These are phyloP conservation scores for Solanum boliviense DNA, from an alignment of 257 asterid genomes.

Conservation along the genomic window DNA sequence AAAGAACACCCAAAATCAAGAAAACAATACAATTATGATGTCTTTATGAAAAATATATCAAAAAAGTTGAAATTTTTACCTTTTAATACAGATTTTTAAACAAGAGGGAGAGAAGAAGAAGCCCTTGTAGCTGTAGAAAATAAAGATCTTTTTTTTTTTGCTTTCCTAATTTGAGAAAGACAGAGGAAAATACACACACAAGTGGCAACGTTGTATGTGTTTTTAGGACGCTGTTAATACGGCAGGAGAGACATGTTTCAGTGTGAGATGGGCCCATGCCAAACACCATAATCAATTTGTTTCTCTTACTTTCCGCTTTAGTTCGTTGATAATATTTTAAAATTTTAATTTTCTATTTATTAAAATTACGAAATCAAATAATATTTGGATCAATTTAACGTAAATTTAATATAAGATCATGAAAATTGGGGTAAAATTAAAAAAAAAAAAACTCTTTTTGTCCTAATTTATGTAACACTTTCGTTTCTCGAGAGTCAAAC, in stretches of 20 bases:
- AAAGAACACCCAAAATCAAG: background rate
- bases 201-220: background rate
- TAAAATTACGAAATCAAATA: too few species aligned
- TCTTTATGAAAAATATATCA: background rate
- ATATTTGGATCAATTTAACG: too few species aligned
- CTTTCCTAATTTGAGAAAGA: background rate
- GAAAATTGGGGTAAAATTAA: too few species aligned
- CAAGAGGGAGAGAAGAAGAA: background rate
- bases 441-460: too few species aligned
- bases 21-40: background rate
- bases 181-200: background rate
- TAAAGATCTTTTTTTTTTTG: background rate
- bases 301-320: too few species aligned
- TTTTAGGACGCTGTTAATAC: background rate
- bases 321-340: too few species aligned
- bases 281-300: background rate
- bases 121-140: background rate
- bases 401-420: too few species aligned
- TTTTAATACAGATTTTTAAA: background rate
- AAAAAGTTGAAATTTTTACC: background rate
- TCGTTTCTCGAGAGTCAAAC: too few species aligned
- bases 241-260: background rate
- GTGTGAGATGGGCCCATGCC: background rate
- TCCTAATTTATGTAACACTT: too few species aligned
- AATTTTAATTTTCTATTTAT: too few species aligned